Percentiles rank a stretch among this genome's conserved stretches.
Evolutionary conservation across 2,329 filamentous ascomycete genomes (phyloP).

Genomic region (Chaetomium olivaceum): DNA sequence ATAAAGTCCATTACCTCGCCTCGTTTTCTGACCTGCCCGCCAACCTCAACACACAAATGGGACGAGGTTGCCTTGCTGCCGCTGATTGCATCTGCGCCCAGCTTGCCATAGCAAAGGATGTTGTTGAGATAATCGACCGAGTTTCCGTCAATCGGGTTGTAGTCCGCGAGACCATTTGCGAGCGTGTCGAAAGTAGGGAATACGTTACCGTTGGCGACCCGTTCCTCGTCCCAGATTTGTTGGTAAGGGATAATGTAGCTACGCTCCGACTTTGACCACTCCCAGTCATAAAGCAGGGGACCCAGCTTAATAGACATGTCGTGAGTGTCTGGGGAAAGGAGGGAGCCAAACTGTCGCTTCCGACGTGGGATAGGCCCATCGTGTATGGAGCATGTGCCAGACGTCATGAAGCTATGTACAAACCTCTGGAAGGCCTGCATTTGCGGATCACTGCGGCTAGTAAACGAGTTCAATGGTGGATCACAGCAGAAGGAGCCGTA

Average conservation of each 20-base stretch:
- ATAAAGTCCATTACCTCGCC: background rate
- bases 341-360: slow-evolving; percentile 1
- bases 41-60: background rate
- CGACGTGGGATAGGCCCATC: background rate
- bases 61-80: background rate
- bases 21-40: background rate
- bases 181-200: slow-evolving; percentile 7
- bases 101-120: background rate
- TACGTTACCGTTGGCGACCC: background rate
- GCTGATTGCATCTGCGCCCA: background rate
- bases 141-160: background rate
- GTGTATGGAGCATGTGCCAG: background rate
- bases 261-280: background rate
- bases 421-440: background rate
- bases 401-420: background rate
- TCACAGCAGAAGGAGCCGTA: slow-evolving; percentile 14
- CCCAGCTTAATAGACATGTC: slow-evolving; percentile 1
- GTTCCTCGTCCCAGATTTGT: slow-evolving; percentile 3
- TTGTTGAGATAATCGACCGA: background rate
- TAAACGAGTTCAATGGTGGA: background rate
- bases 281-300: slow-evolving; percentile 7
- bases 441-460: slow-evolving; percentile 3
- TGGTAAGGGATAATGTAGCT: slow-evolving; percentile 3
- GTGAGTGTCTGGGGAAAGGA: background rate
- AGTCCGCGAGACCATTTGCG: background rate